Base-by-base conservation (phyloP, 257 asterid species). In the Paulownia fortunei region DNA sequence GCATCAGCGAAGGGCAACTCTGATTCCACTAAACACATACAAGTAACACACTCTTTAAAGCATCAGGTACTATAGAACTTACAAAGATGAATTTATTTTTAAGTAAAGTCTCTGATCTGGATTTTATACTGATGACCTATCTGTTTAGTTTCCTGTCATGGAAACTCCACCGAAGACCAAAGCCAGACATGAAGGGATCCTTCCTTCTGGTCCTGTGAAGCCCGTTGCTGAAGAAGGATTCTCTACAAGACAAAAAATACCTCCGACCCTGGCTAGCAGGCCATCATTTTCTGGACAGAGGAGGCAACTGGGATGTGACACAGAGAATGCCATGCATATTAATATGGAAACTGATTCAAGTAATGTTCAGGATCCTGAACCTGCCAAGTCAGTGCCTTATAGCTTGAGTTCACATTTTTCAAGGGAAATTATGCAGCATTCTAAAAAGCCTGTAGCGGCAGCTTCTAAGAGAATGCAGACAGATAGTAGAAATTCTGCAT, bases 401-500 rank as follows among this genome's bases (percentile, higher is more conserved):
- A 65, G 81, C 71, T 77, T 58, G 79, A 68, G 3, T 60, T 64
- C 82, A 12, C 80, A 68, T 76, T 47, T 58, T 72, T 74, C 89
- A n/a, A 79, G 74, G 83, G 90, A 91, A 58, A 69, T 63, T 30
- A 72, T 61, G 77, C 84, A 78, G 78, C 84, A 86, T 49, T 46
- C 85, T 19, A 82, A 71, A 49, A 88, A 84, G 85, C 71, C 86
- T 76, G 73, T 39, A 30, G 84, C 46, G 15, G 83, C 78, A 18
- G 76, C 79, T 30, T 83, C 89, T 5, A 88, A 86, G 81, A 90
- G 90, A 80, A 71, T 73, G 75, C 89, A 87, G 30, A 78, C 91
- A 34, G 92, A 90, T 23, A 88, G 94, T 86, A 84, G 92, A 87
- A 87, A 93, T 79, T 93, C 97, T 16, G 96, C 92, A 24, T 89